These are phyloP conservation scores for Aphanocladium album DNA, from an alignment of 2,329 filamentous ascomycete genomes.

Conservation along the genomic window DNA sequence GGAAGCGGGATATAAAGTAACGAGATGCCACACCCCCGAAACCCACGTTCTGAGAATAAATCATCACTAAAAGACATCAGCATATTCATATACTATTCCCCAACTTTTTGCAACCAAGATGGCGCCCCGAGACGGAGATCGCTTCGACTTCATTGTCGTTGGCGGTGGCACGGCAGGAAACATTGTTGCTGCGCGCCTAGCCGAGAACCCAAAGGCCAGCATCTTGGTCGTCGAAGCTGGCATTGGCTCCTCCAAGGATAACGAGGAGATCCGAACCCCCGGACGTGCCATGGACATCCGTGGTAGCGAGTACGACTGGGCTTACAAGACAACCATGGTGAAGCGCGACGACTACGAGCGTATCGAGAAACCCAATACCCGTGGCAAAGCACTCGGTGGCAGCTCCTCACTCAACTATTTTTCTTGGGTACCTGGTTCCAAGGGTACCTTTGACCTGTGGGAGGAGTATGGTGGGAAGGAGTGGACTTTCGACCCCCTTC, in stretches of 20 bases:
- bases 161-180: constrained; percentile 33
- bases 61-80: background rate
- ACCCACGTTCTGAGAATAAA: background rate
- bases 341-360: constrained; percentile 54
- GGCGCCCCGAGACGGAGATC: constrained; percentile 6
- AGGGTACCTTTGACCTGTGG: constrained; percentile 60
- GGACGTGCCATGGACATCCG: constrained; percentile 48
- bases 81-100: background rate
- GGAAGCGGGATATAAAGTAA: background rate
- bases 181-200: constrained; percentile 32
- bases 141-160: constrained; percentile 27
- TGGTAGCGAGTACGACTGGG: constrained; percentile 53
- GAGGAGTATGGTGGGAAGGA: constrained; percentile 67
- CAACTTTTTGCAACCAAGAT: background rate
- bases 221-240: constrained; percentile 46
- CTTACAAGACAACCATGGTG: constrained; percentile 58
- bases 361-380: constrained; percentile 58
- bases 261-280: constrained; percentile 50
- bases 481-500: constrained; percentile 52
- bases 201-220: constrained; percentile 32
- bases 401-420: constrained; percentile 58
- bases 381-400: constrained; percentile 55
- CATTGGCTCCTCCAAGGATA: constrained; percentile 40
- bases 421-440: constrained; percentile 56
- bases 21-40: too few relatives aligned